These are phyloP conservation scores for Colletotrichum navitas DNA, from an alignment of 2,329 filamentous ascomycete species.

Conservation along the genomic window DNA sequence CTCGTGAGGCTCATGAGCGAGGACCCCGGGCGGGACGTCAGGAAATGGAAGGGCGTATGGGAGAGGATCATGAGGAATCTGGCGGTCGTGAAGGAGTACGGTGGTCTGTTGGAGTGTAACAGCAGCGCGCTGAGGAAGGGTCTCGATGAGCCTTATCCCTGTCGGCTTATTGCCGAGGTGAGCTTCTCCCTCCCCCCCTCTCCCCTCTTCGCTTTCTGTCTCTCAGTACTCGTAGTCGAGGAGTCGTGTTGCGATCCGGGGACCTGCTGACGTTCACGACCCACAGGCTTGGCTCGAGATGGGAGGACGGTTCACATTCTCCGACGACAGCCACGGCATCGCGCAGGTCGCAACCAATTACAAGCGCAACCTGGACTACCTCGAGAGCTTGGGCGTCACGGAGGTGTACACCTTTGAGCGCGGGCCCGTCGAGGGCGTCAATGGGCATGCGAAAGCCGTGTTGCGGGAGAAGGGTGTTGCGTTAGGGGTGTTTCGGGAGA, in stretches of 20 bases:
- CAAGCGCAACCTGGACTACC: constrained; percentile 74
- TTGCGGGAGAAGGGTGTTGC: constrained; percentile 60
- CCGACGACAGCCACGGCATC: constrained; percentile 93
- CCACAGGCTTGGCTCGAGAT: constrained; percentile 76
- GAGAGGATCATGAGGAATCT: constrained; percentile 80
- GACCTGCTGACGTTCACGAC: constrained; percentile 2
- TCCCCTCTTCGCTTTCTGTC: not conserved
- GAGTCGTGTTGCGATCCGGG: not conserved
- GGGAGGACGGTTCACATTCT: constrained; percentile 88
- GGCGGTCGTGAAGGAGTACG: constrained; percentile 75
- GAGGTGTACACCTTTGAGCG: constrained; percentile 71
- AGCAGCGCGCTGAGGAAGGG: constrained; percentile 90
- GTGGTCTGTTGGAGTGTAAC: constrained; percentile 90
- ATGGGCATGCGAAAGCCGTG: constrained; percentile 49
- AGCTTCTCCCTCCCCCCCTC: constrained; percentile 46
- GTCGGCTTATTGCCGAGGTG: constrained; percentile 81
- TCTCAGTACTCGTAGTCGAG: not conserved
- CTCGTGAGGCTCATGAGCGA: constrained; percentile 85
- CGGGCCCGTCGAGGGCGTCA: constrained; percentile 46
- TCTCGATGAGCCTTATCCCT: constrained; percentile 90
- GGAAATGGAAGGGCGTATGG: constrained; percentile 76
- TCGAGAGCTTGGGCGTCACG: constrained; percentile 74
- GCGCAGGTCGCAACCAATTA: constrained; percentile 92
- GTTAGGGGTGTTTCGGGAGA: constrained; percentile 55
- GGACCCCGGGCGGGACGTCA: constrained; percentile 73